Base-by-base conservation (phyloP, 495 filamentous ascomycete genomes). In the Cudoniella acicularis region DNA sequence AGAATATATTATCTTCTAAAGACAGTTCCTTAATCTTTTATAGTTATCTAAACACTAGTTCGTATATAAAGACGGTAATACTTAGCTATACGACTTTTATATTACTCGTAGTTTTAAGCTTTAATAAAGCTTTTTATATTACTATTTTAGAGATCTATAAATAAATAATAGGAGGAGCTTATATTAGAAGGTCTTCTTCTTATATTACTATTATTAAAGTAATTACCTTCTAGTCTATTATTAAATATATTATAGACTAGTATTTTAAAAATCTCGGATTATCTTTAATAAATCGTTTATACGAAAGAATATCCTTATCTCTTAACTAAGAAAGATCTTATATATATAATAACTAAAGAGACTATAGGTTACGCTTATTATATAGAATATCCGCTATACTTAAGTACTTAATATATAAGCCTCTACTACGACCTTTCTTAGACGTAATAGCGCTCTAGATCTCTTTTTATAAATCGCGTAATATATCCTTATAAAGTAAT, bases 321-420 rank as follows among this genome's bases (percentile, higher is more conserved):
- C 30, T 36, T 13, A 36, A 36, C 30, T 36, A 36, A 13, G 45
- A n/a, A n/a, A 48, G 45, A 22, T 48, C 45, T 17, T 48, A 22
- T n/a, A 48, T 17, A 48, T n/a, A 48, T n/a, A 17, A 22, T 48
- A 48, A n/a, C 45, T 48, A 22, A 17, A 48, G 45, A 4, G 45
- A 48, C 45, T n/a, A 48, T 48, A 22, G 45, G 16, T 48, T 8
- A 17, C 45, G 45, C 45, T 48, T n/a, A 22, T 48, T n/a, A 22
- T n/a, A 48, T n/a, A 48, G 21, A 48, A 48, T 22, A 48, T 48
- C 45, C 45, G 45, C 21, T 48, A 48, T 22, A 22, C 21, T 48
- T n/a, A 48, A 48, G 45, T 48, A 17, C 45, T 48, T n/a, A 48
- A 48, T 17, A n/a, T n/a, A 48, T 8, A 48, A 22, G 45, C 45